These are phyloP conservation scores for Vigna radiata DNA, from an alignment of 306 rosid genomes.

Conservation along the genomic window DNA sequence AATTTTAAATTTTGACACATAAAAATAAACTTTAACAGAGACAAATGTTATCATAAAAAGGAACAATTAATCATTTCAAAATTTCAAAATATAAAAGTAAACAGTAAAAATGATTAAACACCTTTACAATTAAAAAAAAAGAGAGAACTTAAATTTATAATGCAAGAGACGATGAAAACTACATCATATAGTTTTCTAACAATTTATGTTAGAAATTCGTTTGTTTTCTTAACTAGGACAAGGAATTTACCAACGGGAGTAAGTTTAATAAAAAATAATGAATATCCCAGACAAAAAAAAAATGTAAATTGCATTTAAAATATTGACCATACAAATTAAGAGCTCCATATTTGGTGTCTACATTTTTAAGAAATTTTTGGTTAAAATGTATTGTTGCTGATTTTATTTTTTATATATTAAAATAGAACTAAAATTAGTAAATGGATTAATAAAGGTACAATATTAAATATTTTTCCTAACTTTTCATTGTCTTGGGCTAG, in stretches of 20 bases:
- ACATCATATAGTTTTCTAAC: too few species aligned
- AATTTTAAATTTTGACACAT: background rate
- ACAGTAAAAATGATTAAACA: too few species aligned
- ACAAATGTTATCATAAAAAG: too few species aligned
- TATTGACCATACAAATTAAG: background rate
- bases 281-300: background rate
- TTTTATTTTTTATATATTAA: background rate
- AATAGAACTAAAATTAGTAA: background rate
- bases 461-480: too few species aligned
- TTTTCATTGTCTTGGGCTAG: background rate
- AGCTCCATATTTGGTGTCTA: background rate
- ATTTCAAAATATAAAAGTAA: too few species aligned
- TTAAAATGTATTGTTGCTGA: conserved; percentile 34
- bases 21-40: background rate
- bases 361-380: conserved; percentile 13
- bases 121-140: too few species aligned
- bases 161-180: too few species aligned
- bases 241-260: background rate
- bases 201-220: background rate
- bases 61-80: too few species aligned
- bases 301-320: background rate
- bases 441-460: background rate
- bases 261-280: too few species aligned
- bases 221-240: background rate
- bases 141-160: too few species aligned